Base-by-base conservation (phyloP, 345 rosid genomes). In the Eucalyptus marginata region DNA sequence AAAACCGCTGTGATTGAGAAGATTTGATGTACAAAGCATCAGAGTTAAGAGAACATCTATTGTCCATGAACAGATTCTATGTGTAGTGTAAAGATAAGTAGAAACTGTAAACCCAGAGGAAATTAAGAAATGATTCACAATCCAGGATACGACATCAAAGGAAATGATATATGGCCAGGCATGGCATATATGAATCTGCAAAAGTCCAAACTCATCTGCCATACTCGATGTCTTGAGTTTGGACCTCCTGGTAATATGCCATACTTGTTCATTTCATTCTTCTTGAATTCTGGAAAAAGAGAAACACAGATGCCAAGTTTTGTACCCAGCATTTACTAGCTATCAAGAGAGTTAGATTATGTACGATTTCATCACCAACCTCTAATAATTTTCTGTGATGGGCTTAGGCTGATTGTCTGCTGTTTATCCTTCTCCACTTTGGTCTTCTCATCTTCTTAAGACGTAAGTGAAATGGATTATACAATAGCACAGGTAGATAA, bases 191-290 rank as follows among this genome's bases (percentile, higher is more conserved):
- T 59, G 31, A 27, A 29, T 59, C 4, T 27, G 68, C 16, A 13
- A 13, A 59, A 27, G 68, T 27, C 16, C 8, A 29, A 83, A 88
- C 94, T n/a, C 88, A 96, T 98, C 97, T 89, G 93, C 71, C 51
- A 87, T 89, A 54, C 89, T 90, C 27, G 93, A 86, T 59, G 92
- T 90, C 43, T 50, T 50, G 87, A 88, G 88, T 92, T 93, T 12
- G 94, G 90, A 94, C 87, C 56, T 89, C 47, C 80, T 88, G 88
- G 52, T 49, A 88, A 89, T 80, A 90, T 89, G 89, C 88, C 92
- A 91, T 95, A 93, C 90, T 93, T 96, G 83, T 93, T 95, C 91
- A 92, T 22, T 90, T 95, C 94, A 87, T 90, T 94, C 93, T 90
- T 95, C 93, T 95, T 95, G 90, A 97, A 95, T 87, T 92, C 96